A percentile compares a stretch with the other conserved stretches of the same genome.
Evolutionary conservation across 257 asterid species (phyloP).

Genomic region (Capsicum rhomboideum): DNA sequence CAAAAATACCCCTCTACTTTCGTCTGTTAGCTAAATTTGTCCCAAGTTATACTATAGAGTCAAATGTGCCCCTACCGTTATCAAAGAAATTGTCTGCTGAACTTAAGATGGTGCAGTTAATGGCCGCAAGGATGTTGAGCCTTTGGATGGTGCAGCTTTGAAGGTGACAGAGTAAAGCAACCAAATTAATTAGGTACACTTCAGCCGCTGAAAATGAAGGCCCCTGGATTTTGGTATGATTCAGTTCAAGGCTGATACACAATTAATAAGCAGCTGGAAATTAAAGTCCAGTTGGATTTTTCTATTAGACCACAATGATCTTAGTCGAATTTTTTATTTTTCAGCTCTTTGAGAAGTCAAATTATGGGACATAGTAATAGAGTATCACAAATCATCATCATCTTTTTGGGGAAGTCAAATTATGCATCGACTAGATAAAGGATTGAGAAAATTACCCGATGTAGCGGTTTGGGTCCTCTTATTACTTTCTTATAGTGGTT

Average conservation of each 20-base stretch:
- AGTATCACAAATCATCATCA: not conserved
- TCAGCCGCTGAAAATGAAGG: not conserved
- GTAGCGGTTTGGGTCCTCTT: not conserved
- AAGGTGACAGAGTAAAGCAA: not conserved
- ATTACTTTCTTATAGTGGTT: not conserved
- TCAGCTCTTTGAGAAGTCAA: not conserved
- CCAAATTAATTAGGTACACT: not conserved
- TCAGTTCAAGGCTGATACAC: not conserved
- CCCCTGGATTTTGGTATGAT: not conserved
- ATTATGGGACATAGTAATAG: not conserved
- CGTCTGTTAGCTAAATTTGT: too few relatives aligned
- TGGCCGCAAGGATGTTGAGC: not conserved
- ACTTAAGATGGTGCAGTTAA: not conserved
- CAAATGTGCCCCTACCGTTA: too few relatives aligned
- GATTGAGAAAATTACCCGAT: not conserved
- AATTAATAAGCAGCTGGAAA: not conserved
- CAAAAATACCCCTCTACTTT: too few relatives aligned
- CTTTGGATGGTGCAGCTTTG: not conserved
- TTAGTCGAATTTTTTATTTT: not conserved
- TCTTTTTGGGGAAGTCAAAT: not conserved
- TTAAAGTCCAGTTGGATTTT: not conserved
- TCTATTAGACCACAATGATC: not conserved
- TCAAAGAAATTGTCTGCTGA: not conserved
- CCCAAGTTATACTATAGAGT: too few relatives aligned
- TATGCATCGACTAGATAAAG: not conserved